These are phyloP conservation scores for Casuarina equisetifolia DNA, from an alignment of 306 rosid species.

Conservation along the genomic window DNA sequence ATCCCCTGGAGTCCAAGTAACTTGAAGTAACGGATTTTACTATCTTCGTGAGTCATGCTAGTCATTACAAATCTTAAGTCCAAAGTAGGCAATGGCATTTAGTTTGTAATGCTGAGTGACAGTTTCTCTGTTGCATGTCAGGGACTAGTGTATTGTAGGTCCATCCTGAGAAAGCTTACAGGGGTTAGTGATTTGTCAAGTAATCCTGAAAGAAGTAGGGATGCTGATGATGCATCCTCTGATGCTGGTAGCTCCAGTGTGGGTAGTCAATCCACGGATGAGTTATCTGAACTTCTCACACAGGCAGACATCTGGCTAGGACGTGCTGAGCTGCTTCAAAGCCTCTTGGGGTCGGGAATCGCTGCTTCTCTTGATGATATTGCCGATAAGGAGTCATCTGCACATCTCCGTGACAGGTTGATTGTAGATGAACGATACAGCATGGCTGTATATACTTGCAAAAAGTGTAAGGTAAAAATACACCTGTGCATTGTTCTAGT, in stretches of 20 bases:
- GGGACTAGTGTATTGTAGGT: slow-evolving; percentile 85
- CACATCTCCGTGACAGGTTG: slow-evolving; percentile 89
- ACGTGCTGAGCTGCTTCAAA: slow-evolving; percentile 94
- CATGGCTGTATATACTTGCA: slow-evolving; percentile 98
- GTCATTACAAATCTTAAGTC: not conserved
- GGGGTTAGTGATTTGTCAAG: slow-evolving; percentile 64
- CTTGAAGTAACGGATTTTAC: not conserved
- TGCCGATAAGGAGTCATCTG: slow-evolving; percentile 90
- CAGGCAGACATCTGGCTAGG: slow-evolving; percentile 85
- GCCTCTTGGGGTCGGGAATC: slow-evolving; percentile 95
- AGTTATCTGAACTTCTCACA: slow-evolving; percentile 74
- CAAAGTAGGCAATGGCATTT: slow-evolving; percentile 11
- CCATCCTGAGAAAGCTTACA: slow-evolving; percentile 80
- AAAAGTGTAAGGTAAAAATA: slow-evolving; percentile 83
- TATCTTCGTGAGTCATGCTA: not conserved
- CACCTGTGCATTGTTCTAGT: slow-evolving; percentile 14
- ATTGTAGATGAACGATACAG: slow-evolving; percentile 85
- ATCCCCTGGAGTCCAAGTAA: not conserved
- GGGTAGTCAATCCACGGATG: slow-evolving; percentile 89
- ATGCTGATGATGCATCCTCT: slow-evolving; percentile 83
- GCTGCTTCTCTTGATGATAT: slow-evolving; percentile 96
- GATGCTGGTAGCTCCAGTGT: slow-evolving; percentile 97
- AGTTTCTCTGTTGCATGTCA: slow-evolving; percentile 38
- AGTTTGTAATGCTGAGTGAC: slow-evolving; percentile 16
- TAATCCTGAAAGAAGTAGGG: slow-evolving; percentile 80